Base-by-base conservation (phyloP, 495 filamentous ascomycete genomes). In the Tuber borchii region DNA sequence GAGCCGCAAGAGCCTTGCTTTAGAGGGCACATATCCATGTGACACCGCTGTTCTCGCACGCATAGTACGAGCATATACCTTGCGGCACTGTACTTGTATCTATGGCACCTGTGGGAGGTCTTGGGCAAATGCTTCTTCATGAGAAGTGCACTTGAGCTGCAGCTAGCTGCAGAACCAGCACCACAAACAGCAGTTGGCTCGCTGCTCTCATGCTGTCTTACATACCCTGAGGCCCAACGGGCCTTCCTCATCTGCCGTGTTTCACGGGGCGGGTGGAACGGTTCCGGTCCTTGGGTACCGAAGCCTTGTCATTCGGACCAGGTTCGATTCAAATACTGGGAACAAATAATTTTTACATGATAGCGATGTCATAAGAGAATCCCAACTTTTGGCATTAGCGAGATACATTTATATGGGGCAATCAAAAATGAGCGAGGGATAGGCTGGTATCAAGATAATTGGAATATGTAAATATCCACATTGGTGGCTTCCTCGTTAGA, bases 241-340 rank as follows among this genome's bases (percentile, higher is more conserved):
- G 56, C 56, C 17, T 9, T 48, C 42, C 39, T 69, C 48, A 74
- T 78, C 37, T 77, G 75, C 77, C 75, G 75, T 56, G 71, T 78
- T 78, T 78, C 75, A 77, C 48, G 34, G 68, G 22, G 74, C 65
- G 42, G 61, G 75, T 65, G 14, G 56, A 65, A 65, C 56, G 26
- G 56, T 65, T 34, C 56, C 56, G 56, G 56, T 65, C 56, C 56
- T 34, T 34, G 56, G 56, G 56, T 34, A 65, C 56, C 56, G 56
- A 65, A 65, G 56, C 56, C 26, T 65, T 65, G 56, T 19, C 26
- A 65, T 65, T 65, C 31, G 26, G 26, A 65, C 56, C 34, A 34
- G 56, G 14, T 34, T 65, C 56, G 26, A 65, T 65, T 19, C 3
- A 14, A 65, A 65, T 65, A 65, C 14, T 65, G 2, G 26, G 17